Conservation (phyloP, 2,329 filamentous ascomycete genomes). For the Penicillium sp. region DNA sequence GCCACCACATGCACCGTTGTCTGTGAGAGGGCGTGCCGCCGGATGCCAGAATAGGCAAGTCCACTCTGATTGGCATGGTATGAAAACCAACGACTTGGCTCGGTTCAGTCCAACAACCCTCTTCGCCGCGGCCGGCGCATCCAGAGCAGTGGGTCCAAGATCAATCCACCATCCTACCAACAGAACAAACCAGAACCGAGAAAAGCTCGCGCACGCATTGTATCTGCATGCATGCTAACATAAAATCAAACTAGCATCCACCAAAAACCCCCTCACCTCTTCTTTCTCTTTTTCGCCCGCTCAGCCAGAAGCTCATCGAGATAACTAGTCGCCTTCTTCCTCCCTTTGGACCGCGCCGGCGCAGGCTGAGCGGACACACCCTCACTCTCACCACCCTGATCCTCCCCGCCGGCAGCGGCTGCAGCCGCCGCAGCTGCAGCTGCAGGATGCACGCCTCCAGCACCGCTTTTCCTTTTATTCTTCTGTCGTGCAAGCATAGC, state of each 20-base stretch:
- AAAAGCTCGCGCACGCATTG: neutral
- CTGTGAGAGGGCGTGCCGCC: neutral
- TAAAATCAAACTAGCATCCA: neutral
- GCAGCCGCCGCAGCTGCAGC: neutral
- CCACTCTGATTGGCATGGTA: neutral
- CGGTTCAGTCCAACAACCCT: neutral
- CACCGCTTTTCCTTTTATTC: conserved; percentile 18
- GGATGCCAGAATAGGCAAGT: neutral
- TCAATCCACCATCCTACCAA: neutral
- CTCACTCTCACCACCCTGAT: conserved; percentile 8
- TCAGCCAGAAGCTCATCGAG: conserved; percentile 54
- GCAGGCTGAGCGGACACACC: conserved; percentile 4
- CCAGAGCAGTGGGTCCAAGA: neutral
- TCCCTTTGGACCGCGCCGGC: conserved; percentile 24
- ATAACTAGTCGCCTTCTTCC: conserved; percentile 49
- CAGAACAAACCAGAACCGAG: neutral
- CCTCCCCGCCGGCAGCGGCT: neutral
- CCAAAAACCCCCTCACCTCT: conserved; percentile 29
- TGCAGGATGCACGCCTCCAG: conserved; percentile 4
- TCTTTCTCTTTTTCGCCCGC: conserved; percentile 52
- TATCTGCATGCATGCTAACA: neutral
- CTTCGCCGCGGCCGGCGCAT: neutral
- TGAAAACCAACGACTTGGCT: neutral
- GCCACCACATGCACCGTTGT: neutral
- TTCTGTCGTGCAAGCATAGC: conserved; percentile 37